Evolutionary conservation across 148 eudicot genomes (phyloP).

Genomic region (Nepenthes mirabilis): DNA sequence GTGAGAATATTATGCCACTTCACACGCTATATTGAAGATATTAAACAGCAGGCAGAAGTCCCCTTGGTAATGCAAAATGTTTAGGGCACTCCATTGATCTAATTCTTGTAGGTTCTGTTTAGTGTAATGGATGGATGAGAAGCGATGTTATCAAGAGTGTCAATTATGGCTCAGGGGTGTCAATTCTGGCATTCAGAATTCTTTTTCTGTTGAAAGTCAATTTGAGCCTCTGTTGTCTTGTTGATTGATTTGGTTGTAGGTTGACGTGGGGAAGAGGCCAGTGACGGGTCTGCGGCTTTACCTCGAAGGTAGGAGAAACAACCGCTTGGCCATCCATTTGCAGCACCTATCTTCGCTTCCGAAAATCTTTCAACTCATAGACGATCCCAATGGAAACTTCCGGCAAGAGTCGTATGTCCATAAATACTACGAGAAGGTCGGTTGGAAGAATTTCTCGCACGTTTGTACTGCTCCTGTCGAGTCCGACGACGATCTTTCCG

Average conservation of each 20-base stretch:
- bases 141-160: too few species aligned
- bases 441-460: constrained; percentile 95
- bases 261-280: constrained; percentile 94
- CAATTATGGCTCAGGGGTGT: too few species aligned
- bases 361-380: constrained; percentile 63
- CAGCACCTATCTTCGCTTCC: constrained; percentile 98
- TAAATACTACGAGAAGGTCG: constrained; percentile 76
- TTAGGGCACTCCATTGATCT: too few species aligned
- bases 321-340: constrained; percentile 85
- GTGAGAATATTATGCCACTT: too few species aligned
- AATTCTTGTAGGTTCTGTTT: too few species aligned
- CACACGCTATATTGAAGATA: too few species aligned
- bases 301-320: constrained; percentile 90
- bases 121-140: too few species aligned
- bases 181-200: too few species aligned
- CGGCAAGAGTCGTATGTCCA: constrained; percentile 56
- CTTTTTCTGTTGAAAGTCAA: neutral
- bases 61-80: too few species aligned
- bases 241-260: constrained; percentile 31
- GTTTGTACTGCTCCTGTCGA: constrained; percentile 98
- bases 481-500: constrained; percentile 81
- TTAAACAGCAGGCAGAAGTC: too few species aligned
- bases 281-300: constrained; percentile 89
- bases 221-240: neutral
- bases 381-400: constrained; percentile 52